Conservation (phyloP, 345 rosid genomes). For the Geranium rotundifolium region DNA sequence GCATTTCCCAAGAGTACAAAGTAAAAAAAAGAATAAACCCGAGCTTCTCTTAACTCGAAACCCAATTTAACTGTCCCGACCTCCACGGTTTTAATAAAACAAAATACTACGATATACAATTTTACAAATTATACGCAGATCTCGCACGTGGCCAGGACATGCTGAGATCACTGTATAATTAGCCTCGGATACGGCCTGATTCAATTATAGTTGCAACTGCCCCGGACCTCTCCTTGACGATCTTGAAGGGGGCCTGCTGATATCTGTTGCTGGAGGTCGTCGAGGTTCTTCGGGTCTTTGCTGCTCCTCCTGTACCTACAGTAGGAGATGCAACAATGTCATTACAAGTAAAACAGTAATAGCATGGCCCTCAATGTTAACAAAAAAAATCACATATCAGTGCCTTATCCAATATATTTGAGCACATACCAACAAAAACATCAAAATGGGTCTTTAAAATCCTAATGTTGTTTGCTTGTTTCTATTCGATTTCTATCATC, state of each 20-base stretch:
- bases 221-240: constrained; percentile 66
- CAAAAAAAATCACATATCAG: no score
- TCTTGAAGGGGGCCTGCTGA: constrained; percentile 50
- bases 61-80: constrained; percentile 23
- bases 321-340: background rate
- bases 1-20: constrained; percentile 16
- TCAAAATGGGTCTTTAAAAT: no score
- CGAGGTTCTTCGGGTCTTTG: constrained; percentile 46
- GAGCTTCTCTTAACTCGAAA: constrained; percentile 20
- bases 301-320: constrained; percentile 42
- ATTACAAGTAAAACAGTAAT: background rate
- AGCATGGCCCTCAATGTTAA: no score
- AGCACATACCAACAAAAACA: no score
- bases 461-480: no score
- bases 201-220: constrained; percentile 42
- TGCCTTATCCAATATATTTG: no score
- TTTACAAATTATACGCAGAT: constrained; percentile 38
- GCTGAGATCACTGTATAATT: background rate
- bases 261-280: constrained; percentile 21
- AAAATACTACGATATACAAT: constrained; percentile 44
- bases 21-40: background rate
- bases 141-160: constrained; percentile 12
- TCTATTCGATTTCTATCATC: no score
- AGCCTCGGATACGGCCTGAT: constrained; percentile 9
- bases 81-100: constrained; percentile 18